A percentile compares a stretch with the other conserved stretches of the same genome.
phyloP scores from a whole-genome alignment of 2,329 filamentous ascomycete genomes.

The Penicillium sp. region DNA sequence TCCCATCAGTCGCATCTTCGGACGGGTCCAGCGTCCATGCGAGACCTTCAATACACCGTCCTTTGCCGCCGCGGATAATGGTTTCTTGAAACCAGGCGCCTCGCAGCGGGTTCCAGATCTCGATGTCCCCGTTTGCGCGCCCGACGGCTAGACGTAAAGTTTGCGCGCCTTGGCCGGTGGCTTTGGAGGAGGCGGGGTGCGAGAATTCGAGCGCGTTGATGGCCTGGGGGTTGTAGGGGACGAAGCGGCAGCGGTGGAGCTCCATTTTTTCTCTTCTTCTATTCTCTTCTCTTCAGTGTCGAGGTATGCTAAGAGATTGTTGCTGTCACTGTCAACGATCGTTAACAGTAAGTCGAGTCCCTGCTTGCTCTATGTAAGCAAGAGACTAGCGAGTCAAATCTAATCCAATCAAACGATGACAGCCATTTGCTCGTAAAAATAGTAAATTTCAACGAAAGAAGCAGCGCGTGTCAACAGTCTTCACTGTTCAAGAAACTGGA shows the following conservation, averaged over 20 bases:
- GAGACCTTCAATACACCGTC: conserved; percentile 83
- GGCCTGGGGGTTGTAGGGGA: conserved; percentile 82
- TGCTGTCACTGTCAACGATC: no score
- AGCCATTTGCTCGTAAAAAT: conserved; percentile 5
- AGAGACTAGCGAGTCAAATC: conserved; percentile 4
- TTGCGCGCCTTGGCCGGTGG: conserved; percentile 47
- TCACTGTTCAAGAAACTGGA: conserved; percentile 8
- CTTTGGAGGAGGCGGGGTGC: conserved; percentile 56
- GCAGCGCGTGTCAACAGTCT: neutral
- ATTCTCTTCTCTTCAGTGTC: neutral
- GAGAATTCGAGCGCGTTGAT: conserved; percentile 97
- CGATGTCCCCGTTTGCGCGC: conserved; percentile 90
- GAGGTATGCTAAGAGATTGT: neutral
- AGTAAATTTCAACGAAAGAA: neutral
- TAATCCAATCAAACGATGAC: conserved; percentile 10
- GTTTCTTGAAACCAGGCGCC: conserved; percentile 88
- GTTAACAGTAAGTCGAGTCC: neutral
- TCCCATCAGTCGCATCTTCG: conserved; percentile 55
- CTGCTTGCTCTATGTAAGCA: conserved; percentile 5
- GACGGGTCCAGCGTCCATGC: conserved; percentile 87
- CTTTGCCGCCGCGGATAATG: conserved; percentile 75
- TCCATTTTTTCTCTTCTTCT: conserved; percentile 61
- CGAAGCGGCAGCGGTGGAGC: conserved; percentile 94
- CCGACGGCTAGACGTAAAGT: conserved; percentile 80
- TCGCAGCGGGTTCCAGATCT: conserved; percentile 89